Evolutionary conservation across 1,139 yeast genomes (phyloP).

Genomic region (Hyphopichia buzzinii): DNA sequence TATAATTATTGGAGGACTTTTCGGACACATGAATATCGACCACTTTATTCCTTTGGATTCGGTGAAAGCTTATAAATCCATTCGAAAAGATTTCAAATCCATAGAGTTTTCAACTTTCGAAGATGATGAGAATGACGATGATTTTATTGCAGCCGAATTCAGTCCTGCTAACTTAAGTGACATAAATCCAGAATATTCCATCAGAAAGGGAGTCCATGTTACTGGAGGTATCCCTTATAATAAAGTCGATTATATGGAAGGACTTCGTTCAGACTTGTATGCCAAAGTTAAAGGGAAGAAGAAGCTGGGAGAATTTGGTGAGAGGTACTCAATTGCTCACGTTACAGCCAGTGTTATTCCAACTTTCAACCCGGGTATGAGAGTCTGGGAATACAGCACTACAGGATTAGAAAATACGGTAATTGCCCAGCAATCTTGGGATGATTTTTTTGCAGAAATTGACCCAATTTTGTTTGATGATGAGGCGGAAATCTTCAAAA

Average conservation of each 20-base stretch:
- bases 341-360: conserved; percentile 80
- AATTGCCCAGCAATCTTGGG: conserved; percentile 40
- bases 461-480: conserved; percentile 27
- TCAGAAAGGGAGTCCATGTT: conserved; percentile 21
- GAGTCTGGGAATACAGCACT: conserved; percentile 84
- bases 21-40: conserved; percentile 87
- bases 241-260: conserved; percentile 61
- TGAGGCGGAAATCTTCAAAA: conserved; percentile 18
- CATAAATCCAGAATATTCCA: conserved; percentile 10
- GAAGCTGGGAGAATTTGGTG: conserved; percentile 46
- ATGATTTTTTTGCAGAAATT: conserved; percentile 48
- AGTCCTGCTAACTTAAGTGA: background rate
- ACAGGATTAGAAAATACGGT: conserved; percentile 42
- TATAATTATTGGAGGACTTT: conserved; percentile 76
- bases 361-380: conserved; percentile 76
- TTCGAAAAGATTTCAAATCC: conserved; percentile 18
- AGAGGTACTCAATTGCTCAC: conserved; percentile 67
- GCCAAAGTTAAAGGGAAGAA: conserved; percentile 43
- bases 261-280: conserved; percentile 51
- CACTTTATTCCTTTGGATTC: conserved; percentile 80
- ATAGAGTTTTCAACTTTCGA: conserved; percentile 5
- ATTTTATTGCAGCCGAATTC: background rate
- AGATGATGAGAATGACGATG: conserved; percentile 11
- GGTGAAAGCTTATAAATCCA: conserved; percentile 60
- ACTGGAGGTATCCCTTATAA: conserved; percentile 63